These are phyloP conservation scores for Pythium periplocum DNA, from an alignment of 352 stramenopile species.

Conservation along the genomic window DNA sequence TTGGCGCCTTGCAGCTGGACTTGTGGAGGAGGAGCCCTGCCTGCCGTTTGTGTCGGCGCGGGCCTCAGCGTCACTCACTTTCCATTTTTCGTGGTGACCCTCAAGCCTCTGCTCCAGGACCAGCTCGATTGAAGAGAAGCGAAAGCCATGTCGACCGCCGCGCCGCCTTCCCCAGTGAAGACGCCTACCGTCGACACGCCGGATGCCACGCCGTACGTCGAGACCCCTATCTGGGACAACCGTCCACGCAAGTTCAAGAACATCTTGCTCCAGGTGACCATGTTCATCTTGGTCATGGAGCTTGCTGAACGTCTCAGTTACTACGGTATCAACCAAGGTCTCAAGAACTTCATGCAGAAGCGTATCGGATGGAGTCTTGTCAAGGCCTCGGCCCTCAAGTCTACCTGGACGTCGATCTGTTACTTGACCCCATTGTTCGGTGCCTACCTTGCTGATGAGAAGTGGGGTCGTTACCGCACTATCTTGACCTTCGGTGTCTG, in stretches of 20 bases:
- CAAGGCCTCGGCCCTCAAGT: slow-evolving; percentile 56
- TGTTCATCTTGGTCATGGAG: slow-evolving; percentile 59
- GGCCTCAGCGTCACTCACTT: no score
- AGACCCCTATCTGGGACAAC: slow-evolving; percentile 33
- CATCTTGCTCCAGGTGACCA: slow-evolving; percentile 53
- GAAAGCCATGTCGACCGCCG: no score
- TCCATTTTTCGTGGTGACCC: no score
- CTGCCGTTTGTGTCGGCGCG: no score
- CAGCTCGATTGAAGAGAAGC: no score
- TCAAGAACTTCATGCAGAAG: slow-evolving; percentile 62
- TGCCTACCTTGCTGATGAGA: slow-evolving; percentile 54
- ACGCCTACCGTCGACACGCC: slow-evolving; percentile 9
- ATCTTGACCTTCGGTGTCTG: slow-evolving; percentile 55
- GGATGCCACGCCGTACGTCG: slow-evolving; percentile 8
- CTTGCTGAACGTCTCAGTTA: slow-evolving; percentile 53
- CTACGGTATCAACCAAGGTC: slow-evolving; percentile 52
- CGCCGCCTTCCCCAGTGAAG: no score
- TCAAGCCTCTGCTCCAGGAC: no score
- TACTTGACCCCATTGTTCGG: slow-evolving; percentile 55
- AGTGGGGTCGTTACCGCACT: slow-evolving; percentile 52
- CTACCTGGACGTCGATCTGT: slow-evolving; percentile 55
- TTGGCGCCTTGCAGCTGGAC: no score
- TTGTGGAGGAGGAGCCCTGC: no score
- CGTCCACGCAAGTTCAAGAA: slow-evolving; percentile 45
- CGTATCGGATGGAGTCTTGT: slow-evolving; percentile 49